phyloP scores from a whole-genome alignment of 2,329 filamentous ascomycete species.

The Penicillium sp. region DNA sequence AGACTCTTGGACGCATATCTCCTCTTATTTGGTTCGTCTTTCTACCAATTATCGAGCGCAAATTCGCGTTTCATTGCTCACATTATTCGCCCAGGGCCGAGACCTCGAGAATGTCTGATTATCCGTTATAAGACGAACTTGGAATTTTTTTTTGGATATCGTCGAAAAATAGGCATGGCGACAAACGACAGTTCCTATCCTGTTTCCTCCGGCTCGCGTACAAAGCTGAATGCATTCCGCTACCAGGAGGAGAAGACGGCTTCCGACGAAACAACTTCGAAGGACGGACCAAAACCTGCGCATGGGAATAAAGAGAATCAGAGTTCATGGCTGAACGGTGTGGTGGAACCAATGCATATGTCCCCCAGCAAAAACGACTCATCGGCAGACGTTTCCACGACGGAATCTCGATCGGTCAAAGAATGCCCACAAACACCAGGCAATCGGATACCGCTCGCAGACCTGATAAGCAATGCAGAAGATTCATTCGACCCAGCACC shows the following conservation, averaged over 20 bases:
- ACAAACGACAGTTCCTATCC: slow-evolving; percentile 32
- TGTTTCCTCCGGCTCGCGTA: slow-evolving; percentile 57
- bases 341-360: slow-evolving; percentile 29
- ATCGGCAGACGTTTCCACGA: slow-evolving; percentile 22
- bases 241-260: slow-evolving; percentile 45
- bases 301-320: slow-evolving; percentile 53
- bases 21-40: not conserved
- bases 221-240: slow-evolving; percentile 60
- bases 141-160: slow-evolving; percentile 9
- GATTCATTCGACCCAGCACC: slow-evolving; percentile 56
- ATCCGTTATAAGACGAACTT: slow-evolving; percentile 19
- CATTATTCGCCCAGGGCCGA: slow-evolving; percentile 13
- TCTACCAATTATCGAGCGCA: not conserved
- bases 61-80: slow-evolving; percentile 14
- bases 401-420: slow-evolving; percentile 34
- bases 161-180: slow-evolving; percentile 29
- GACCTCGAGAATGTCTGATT: slow-evolving; percentile 30
- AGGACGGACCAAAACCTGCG: slow-evolving; percentile 26
- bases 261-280: slow-evolving; percentile 23
- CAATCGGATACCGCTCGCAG: slow-evolving; percentile 62
- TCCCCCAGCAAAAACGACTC: slow-evolving; percentile 17
- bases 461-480: slow-evolving; percentile 65
- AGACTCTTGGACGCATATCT: not conserved
- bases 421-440: slow-evolving; percentile 62
- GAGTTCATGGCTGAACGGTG: slow-evolving; percentile 40